Percentiles rank a stretch among this genome's conserved stretches.
Evolutionary conservation across 331 rosid genomes (phyloP).

Genomic region (Dryas integrifolia): DNA sequence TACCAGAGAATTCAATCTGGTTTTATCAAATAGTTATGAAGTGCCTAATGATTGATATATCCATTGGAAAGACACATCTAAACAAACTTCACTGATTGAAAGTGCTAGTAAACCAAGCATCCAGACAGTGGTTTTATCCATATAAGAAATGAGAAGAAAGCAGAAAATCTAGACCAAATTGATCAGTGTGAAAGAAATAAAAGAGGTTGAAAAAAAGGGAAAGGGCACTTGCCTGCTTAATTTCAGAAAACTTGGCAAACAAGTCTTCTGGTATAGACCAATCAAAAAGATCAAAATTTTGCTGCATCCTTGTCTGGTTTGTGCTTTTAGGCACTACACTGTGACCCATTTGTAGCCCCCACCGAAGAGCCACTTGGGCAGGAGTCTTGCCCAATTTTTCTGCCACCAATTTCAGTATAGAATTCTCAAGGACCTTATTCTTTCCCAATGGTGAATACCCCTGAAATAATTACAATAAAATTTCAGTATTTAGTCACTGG

Average conservation of each 20-base stretch:
- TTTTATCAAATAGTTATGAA: background rate
- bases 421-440: conserved; percentile 43
- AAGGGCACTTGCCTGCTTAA: conserved; percentile 44
- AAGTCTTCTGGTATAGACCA: conserved; percentile 56
- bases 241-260: conserved; percentile 44
- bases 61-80: background rate
- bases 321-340: conserved; percentile 72
- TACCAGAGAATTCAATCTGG: background rate
- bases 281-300: conserved; percentile 51
- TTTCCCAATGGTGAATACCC: conserved; percentile 58
- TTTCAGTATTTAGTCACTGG: background rate
- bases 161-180: background rate
- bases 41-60: background rate
- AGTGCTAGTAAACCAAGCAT: background rate
- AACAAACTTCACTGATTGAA: background rate
- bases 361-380: conserved; percentile 65
- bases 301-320: conserved; percentile 44
- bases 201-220: background rate
- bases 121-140: background rate
- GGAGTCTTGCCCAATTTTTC: conserved; percentile 61
- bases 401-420: conserved; percentile 32
- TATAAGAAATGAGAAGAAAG: background rate
- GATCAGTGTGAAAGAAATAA: background rate
- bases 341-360: conserved; percentile 78
- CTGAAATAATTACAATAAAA: conserved; percentile 29